Base-by-base conservation (phyloP, 2,329 filamentous ascomycete species). In the Pseudogymnoascus sp. region DNA sequence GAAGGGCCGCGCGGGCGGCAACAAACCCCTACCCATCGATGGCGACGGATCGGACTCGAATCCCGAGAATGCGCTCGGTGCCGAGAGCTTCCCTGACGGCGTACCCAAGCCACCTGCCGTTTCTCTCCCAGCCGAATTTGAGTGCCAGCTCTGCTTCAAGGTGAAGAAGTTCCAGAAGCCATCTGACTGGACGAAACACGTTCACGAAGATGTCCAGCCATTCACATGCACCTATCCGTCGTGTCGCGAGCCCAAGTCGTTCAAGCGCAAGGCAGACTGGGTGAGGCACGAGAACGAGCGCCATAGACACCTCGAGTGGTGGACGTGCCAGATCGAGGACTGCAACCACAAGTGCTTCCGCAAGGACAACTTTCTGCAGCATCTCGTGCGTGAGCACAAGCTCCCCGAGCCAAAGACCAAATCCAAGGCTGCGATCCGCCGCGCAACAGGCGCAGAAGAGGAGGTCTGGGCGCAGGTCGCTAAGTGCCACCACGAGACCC, bases 191-290 rank as follows among this genome's bases (percentile, higher is more conserved):
- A 96, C 91, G 1, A 96, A 97, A 72, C 92, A 97, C 70, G 90
- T 97, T 0, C 90, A 96, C 67, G 92, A 96, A 74, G 92, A 97
- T 71, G 85, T 96, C 1, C 89, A 94, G 70, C 92, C 92, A 0
- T 96, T 96, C 67, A 95, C 90, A 2, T 97, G 92, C 74, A 96
- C 91, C 0, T 96, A 93, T 77, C 85, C 88, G 2, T 81, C 84
- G 58, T 96, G 92, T 70, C 82, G 83, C 7, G 91, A 96, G 57
- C 86, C 89, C 16, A 96, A 95, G 74, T 91, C 90, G 35, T 97
- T 96, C 78, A 96, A 96, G 75, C 84, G 91, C 57, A 97, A 96
- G 74, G 92, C 92, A 12, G 92, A 97, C 71, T 97, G 92, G 92
- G 91, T 96, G 20, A 84, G 92, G 30, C 92, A 97, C 69, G 92